These are phyloP conservation scores for Solanum neorickii DNA, from an alignment of 257 asterid genomes.

Conservation along the genomic window DNA sequence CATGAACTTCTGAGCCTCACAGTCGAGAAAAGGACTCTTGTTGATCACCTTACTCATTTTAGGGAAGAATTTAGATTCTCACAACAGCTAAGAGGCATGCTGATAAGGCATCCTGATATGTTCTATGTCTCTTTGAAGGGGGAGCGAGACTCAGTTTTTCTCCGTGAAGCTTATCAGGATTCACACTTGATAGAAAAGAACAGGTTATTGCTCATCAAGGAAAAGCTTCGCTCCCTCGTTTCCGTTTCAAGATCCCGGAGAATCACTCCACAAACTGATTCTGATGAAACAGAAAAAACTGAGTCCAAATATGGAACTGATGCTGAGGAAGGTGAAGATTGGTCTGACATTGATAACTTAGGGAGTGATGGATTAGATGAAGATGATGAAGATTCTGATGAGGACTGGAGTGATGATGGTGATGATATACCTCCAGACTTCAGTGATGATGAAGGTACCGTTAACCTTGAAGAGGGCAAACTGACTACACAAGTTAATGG, in stretches of 20 bases:
- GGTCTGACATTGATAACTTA: conserved; percentile 54
- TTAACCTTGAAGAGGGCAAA: conserved; percentile 26
- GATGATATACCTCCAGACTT: conserved; percentile 78
- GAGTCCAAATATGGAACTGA: conserved; percentile 26
- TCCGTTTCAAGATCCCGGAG: conserved; percentile 52
- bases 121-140: conserved; percentile 89
- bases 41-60: conserved; percentile 89
- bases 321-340: conserved; percentile 48
- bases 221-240: conserved; percentile 85
- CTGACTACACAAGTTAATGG: conserved; percentile 26
- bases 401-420: conserved; percentile 54
- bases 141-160: conserved; percentile 90
- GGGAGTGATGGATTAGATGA: conserved; percentile 42
- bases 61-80: conserved; percentile 93
- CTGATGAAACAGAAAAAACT: conserved; percentile 21
- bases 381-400: conserved; percentile 15
- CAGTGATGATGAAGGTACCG: conserved; percentile 26
- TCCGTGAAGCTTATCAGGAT: conserved; percentile 86
- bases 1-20: conserved; percentile 96
- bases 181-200: conserved; percentile 81
- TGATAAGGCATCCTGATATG: conserved; percentile 97
- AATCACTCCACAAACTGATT: conserved; percentile 11
- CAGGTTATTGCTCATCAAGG: conserved; percentile 80
- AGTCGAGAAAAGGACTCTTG: conserved; percentile 88
- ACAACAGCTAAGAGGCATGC: conserved; percentile 94